These are phyloP conservation scores for Vinca minor DNA, from an alignment of 257 asterid genomes.

Conservation along the genomic window DNA sequence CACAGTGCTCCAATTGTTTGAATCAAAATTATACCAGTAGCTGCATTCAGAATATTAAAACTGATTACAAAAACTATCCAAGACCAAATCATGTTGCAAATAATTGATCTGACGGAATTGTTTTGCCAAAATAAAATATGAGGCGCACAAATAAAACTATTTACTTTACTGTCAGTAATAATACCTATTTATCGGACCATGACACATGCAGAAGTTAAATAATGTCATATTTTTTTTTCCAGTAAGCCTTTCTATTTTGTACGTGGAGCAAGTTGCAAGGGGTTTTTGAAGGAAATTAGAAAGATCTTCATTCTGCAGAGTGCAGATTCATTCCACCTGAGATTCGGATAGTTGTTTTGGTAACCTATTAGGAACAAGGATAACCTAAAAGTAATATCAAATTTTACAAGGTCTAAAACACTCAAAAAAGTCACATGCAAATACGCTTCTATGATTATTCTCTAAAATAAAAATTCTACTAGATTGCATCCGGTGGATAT, in stretches of 20 bases:
- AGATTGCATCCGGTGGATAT: background rate
- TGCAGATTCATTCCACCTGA: background rate
- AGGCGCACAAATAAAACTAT: background rate
- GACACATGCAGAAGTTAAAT: background rate
- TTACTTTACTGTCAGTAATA: too few relatives aligned
- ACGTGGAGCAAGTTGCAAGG: background rate
- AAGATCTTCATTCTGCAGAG: background rate
- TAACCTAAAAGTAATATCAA: too few relatives aligned
- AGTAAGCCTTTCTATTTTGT: background rate
- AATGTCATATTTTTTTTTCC: background rate
- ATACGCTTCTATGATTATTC: background rate
- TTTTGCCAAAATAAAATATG: too few relatives aligned
- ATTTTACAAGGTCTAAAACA: background rate
- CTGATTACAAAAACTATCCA: slow-evolving; percentile 3
- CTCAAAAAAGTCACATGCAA: background rate
- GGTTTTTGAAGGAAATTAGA: background rate
- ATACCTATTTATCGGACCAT: background rate
- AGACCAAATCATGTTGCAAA: too few relatives aligned
- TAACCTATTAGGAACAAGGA: background rate
- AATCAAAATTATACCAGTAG: slow-evolving; percentile 70
- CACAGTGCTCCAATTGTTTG: slow-evolving; percentile 73
- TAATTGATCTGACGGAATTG: background rate
- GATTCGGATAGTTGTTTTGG: background rate
- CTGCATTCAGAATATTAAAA: slow-evolving; percentile 32
- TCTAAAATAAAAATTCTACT: too few relatives aligned